These are phyloP conservation scores for Telopea speciosissima DNA, from an alignment of 177 flowering plant species.

Conservation along the genomic window DNA sequence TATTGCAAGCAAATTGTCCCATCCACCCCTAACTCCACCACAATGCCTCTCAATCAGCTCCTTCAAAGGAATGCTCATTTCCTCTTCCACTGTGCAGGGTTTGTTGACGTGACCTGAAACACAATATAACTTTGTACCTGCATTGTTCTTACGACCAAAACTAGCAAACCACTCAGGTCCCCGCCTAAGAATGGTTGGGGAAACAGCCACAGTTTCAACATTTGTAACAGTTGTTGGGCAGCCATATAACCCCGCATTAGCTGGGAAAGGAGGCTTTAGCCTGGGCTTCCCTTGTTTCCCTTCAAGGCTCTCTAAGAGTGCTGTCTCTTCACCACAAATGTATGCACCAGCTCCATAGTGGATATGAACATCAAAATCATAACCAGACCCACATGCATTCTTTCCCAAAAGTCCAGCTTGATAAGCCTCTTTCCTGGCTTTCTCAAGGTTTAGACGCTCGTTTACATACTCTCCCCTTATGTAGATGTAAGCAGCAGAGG, in stretches of 20 bases:
- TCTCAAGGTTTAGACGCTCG: constrained; percentile 74
- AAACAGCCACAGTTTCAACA: constrained; percentile 94
- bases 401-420: constrained; percentile 81
- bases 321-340: constrained; percentile 98
- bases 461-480: constrained; percentile 96
- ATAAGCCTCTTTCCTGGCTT: constrained; percentile 79
- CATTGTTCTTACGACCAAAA: constrained; percentile 92
- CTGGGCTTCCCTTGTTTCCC: constrained; percentile 99
- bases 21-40: constrained; percentile 95
- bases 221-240: constrained; percentile 97
- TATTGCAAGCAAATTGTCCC: constrained; percentile 90
- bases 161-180: constrained; percentile 98
- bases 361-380: constrained; percentile 92
- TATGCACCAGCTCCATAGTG: constrained; percentile 98
- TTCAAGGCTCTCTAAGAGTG: constrained; percentile 89
- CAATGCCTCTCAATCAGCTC: constrained; percentile 94
- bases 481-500: constrained; percentile 90
- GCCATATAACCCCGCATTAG: constrained; percentile 95
- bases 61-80: constrained; percentile 88
- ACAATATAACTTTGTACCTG: constrained; percentile 89
- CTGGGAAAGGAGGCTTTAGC: constrained; percentile 99
- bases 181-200: constrained; percentile 88
- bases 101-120: constrained; percentile 92
- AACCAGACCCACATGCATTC: constrained; percentile 97
- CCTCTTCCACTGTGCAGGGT: constrained; percentile 98